These are phyloP conservation scores for Santalum album DNA, from an alignment of 164 flowering plant genomes.

Conservation along the genomic window DNA sequence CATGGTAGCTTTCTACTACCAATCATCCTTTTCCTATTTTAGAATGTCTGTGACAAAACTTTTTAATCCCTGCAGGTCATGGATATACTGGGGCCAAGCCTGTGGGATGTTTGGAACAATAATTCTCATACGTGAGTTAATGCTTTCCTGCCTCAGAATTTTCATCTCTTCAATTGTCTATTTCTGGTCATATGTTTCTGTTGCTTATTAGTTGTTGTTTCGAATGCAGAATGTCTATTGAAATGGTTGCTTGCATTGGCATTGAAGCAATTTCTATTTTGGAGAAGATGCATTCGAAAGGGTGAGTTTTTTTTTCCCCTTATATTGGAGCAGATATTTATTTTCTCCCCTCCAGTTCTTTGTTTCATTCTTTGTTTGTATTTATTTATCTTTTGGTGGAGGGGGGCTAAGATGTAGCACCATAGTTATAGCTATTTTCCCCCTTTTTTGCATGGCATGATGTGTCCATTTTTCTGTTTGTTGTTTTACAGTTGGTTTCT, in stretches of 20 bases:
- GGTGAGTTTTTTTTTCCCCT: conserved; percentile 23
- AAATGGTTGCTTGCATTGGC: conserved; percentile 69
- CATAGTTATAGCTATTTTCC: no score
- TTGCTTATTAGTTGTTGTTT: neutral
- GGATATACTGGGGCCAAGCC: conserved; percentile 65
- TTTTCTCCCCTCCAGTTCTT: no score
- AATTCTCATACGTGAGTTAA: conserved; percentile 36
- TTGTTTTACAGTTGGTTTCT: no score
- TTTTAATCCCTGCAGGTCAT: conserved; percentile 39
- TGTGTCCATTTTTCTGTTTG: no score
- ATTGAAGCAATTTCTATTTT: conserved; percentile 59
- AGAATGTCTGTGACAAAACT: neutral
- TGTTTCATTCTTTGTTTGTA: no score
- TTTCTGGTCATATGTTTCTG: neutral
- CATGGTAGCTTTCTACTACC: no score
- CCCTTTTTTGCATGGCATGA: no score
- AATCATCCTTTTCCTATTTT: neutral
- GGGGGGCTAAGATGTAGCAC: no score
- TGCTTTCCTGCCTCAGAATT: neutral
- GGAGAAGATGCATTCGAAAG: conserved; percentile 56
- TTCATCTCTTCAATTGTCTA: neutral
- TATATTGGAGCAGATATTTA: no score
- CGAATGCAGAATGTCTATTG: conserved; percentile 44
- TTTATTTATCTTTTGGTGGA: no score
- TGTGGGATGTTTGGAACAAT: conserved; percentile 62